Base-by-base conservation (phyloP, 1,139 yeast genomes). In the Kurtzmaniella quercitrusa region DNA sequence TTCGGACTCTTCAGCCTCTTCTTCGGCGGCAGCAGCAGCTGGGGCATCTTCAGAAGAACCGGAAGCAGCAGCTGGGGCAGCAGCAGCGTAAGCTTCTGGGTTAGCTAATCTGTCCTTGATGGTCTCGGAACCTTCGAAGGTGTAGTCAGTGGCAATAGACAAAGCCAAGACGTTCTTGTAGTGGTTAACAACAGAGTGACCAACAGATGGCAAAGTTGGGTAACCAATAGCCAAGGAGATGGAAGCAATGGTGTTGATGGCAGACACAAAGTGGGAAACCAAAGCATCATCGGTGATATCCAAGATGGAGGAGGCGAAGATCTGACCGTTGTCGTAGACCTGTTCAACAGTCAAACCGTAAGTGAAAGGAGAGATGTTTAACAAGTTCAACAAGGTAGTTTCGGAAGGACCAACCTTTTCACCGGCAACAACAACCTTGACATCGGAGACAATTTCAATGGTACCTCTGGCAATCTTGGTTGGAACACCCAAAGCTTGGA, bases 391-490 rank as follows among this genome's bases (percentile, higher is more conserved):
- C 78, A 93, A 83, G 63, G 97, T 74, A 60, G 99, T 98, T 83
- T 93, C 99, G 66, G 98, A 93, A 64, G 95, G 96, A 81, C 99
- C 99, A 66, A 93, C 98, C 78, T 78, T 89, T 70, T 68, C 68
- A 66, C 88, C 88, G 54, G 85, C 81, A 57, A 77, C 82, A 68
- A 91, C 96, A 70, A 93, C 96, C 82, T 88, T 88, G 68, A 93
- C 96, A 70, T 94, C 98, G 62, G 87, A 77, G 74, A 89, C 91
- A 77, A 93, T 93, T 81, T 93, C 99, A 85, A 93, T 93, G 77
- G 96, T 89, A 93, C 99, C 99, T 87, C 99, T 91, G 77, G 96
- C 94, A 90, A 93, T 93, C 94, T 93, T 93, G 88, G 99, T 93
- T 83, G 98, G 98, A 68, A 93, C 97, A 88, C 98, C 98, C 68